A percentile compares a stretch with the other conserved stretches of the same genome.
phyloP scores from a whole-genome alignment of 441 rosid species.

The Dalechampia spathulata region DNA sequence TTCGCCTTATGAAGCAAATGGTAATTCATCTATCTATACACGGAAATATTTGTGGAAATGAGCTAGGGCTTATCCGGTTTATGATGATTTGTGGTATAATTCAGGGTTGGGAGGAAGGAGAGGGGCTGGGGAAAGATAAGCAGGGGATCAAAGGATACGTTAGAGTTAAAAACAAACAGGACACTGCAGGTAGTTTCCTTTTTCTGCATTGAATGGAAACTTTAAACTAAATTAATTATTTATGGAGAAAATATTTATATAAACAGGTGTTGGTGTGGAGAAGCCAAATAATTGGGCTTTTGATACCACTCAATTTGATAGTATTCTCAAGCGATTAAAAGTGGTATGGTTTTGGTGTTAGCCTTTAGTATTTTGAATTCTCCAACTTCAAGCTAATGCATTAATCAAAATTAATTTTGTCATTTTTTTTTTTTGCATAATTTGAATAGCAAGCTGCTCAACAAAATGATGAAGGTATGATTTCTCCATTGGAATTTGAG shows the following conservation, averaged over 20 bases:
- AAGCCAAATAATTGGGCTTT: conserved; percentile 97
- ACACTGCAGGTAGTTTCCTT: conserved; percentile 49
- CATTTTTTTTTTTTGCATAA: not conserved
- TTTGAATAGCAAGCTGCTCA: conserved; percentile 57
- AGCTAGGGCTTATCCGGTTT: not conserved
- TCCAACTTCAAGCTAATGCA: too few species aligned
- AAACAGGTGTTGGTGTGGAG: conserved; percentile 76
- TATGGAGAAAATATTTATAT: conserved; percentile 1
- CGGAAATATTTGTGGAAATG: too few species aligned
- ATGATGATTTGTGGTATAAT: conserved; percentile 2
- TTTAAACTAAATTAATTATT: not conserved
- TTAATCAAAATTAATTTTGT: too few species aligned
- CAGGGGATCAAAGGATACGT: conserved; percentile 94
- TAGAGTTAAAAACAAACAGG: conserved; percentile 86
- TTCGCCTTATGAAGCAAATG: conserved; percentile 98
- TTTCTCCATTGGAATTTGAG: not conserved
- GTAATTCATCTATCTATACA: conserved; percentile 19
- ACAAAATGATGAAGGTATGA: conserved; percentile 47
- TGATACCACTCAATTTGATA: conserved; percentile 89
- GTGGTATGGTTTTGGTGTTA: too few species aligned
- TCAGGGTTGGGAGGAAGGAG: conserved; percentile 99
- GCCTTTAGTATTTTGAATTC: too few species aligned
- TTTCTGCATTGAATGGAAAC: not conserved
- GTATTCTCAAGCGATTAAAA: conserved; percentile 84
- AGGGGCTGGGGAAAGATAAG: conserved; percentile 96